phyloP scores from a whole-genome alignment of 495 filamentous ascomycete species.

The Aspergillus hancockii region DNA sequence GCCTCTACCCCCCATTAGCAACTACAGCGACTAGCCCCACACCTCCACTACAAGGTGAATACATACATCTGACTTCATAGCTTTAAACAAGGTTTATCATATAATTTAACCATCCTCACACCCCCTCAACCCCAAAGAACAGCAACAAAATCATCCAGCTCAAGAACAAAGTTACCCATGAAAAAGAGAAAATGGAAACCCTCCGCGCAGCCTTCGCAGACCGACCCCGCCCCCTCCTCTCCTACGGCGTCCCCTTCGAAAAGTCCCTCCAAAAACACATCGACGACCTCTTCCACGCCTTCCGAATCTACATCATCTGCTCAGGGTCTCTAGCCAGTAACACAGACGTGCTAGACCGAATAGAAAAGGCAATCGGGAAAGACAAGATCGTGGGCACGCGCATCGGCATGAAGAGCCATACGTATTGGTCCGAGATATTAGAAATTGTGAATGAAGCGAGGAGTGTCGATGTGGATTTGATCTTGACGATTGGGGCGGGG shows the following conservation, averaged over 20 bases:
- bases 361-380: slow-evolving; percentile 46
- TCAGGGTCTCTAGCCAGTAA: slow-evolving; percentile 58
- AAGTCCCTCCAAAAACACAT: slow-evolving; percentile 52
- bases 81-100: no score
- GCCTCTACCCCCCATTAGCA: slow-evolving; percentile 10
- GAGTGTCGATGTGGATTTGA: slow-evolving; percentile 50
- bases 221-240: slow-evolving; percentile 44
- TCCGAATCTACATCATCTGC: slow-evolving; percentile 59
- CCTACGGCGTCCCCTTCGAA: slow-evolving; percentile 53
- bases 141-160: background rate
- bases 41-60: slow-evolving; percentile 15
- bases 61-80: slow-evolving; percentile 4
- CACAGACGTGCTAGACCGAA: slow-evolving; percentile 47
- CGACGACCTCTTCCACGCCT: slow-evolving; percentile 50
- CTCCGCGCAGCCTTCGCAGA: slow-evolving; percentile 39
- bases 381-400: slow-evolving; percentile 50
- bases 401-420: slow-evolving; percentile 61
- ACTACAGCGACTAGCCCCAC: slow-evolving; percentile 13
- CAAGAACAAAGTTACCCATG: background rate
- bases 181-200: slow-evolving; percentile 35
- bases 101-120: slow-evolving; percentile 4
- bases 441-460: slow-evolving; percentile 52
- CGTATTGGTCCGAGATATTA: slow-evolving; percentile 59
- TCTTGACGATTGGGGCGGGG: slow-evolving; percentile 63
- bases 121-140: background rate